phyloP scores from a whole-genome alignment of 768 basidiomycete species.

The Saitozyma sp. region DNA sequence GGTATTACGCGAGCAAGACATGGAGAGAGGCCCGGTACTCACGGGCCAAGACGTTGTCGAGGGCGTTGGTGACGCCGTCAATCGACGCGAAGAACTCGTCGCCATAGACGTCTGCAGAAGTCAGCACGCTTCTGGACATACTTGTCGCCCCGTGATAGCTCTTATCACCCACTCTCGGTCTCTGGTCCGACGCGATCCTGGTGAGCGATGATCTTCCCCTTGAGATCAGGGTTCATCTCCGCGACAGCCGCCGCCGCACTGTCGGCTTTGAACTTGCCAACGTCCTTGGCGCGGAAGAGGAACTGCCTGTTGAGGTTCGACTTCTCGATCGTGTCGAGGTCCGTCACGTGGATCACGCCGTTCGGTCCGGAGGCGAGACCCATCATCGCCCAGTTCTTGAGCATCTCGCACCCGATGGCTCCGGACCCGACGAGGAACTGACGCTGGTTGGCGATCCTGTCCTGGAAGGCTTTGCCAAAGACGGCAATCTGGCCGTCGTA shows the following conservation, averaged over 20 bases:
- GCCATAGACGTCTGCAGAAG: slow-evolving; percentile 71
- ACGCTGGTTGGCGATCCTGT: slow-evolving; percentile 80
- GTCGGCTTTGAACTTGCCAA: slow-evolving; percentile 96
- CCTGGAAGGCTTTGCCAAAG: slow-evolving; percentile 89
- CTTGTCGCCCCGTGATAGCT: neutral
- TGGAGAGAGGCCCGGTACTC: slow-evolving; percentile 46
- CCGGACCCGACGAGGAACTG: slow-evolving; percentile 99
- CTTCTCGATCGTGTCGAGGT: slow-evolving; percentile 99
- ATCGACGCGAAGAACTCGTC: slow-evolving; percentile 82
- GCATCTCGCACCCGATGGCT: slow-evolving; percentile 99
- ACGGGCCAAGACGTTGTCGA: slow-evolving; percentile 97
- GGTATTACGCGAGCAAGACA: slow-evolving; percentile 53
- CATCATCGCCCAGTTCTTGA: slow-evolving; percentile 99
- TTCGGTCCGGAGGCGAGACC: slow-evolving; percentile 75
- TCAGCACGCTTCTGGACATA: slow-evolving; percentile 8
- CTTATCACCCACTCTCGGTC: slow-evolving; percentile 74
- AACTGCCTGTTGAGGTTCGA: slow-evolving; percentile 98
- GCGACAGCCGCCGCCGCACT: slow-evolving; percentile 85
- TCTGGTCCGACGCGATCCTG: slow-evolving; percentile 91
- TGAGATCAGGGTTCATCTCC: slow-evolving; percentile 92
- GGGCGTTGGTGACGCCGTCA: slow-evolving; percentile 93
- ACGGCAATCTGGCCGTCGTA: slow-evolving; percentile 96
- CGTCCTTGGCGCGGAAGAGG: slow-evolving; percentile 91
- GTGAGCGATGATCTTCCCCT: slow-evolving; percentile 78
- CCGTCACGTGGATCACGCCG: slow-evolving; percentile 87